Evolutionary conservation across 352 stramenopile species (phyloP).

Genomic region (Elongisporangium anandrum): DNA sequence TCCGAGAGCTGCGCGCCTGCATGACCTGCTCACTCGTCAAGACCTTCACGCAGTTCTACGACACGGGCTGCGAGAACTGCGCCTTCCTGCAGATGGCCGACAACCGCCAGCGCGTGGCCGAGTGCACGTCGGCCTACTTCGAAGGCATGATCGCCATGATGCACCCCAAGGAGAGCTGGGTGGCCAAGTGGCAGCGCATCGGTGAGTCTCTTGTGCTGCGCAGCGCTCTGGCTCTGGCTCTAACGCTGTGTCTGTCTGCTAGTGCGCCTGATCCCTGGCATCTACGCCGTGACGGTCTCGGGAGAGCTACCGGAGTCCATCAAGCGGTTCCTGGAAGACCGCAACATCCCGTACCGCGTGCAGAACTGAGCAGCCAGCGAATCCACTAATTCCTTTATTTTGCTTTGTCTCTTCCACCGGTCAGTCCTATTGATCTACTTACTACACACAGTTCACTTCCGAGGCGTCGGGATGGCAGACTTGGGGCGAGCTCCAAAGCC

Average conservation of each 20-base stretch:
- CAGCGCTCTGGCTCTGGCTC: background rate
- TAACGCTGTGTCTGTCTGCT: background rate
- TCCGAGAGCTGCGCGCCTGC: slow-evolving; percentile 82
- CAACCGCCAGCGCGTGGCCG: slow-evolving; percentile 83
- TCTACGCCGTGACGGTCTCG: slow-evolving; percentile 86
- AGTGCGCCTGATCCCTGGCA: slow-evolving; percentile 79
- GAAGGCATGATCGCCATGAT: slow-evolving; percentile 91
- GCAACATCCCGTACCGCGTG: slow-evolving; percentile 83
- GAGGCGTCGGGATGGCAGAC: background rate
- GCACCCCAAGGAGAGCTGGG: slow-evolving; percentile 86
- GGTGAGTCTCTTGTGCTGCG: slow-evolving; percentile 24
- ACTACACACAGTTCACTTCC: background rate
- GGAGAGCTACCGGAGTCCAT: slow-evolving; percentile 84
- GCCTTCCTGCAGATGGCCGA: slow-evolving; percentile 87
- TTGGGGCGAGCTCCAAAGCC: background rate
- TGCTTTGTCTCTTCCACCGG: background rate
- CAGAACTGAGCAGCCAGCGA: slow-evolving; percentile 33
- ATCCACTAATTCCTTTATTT: background rate
- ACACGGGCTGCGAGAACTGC: slow-evolving; percentile 88
- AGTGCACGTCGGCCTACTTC: slow-evolving; percentile 88
- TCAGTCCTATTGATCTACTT: background rate
- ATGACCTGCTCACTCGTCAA: slow-evolving; percentile 89
- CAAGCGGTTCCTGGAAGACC: slow-evolving; percentile 84
- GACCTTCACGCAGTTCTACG: slow-evolving; percentile 90
- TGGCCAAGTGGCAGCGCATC: slow-evolving; percentile 87